Evolutionary conservation across 495 filamentous ascomycete species (phyloP).

Genomic region (Bacidia gigantensis): DNA sequence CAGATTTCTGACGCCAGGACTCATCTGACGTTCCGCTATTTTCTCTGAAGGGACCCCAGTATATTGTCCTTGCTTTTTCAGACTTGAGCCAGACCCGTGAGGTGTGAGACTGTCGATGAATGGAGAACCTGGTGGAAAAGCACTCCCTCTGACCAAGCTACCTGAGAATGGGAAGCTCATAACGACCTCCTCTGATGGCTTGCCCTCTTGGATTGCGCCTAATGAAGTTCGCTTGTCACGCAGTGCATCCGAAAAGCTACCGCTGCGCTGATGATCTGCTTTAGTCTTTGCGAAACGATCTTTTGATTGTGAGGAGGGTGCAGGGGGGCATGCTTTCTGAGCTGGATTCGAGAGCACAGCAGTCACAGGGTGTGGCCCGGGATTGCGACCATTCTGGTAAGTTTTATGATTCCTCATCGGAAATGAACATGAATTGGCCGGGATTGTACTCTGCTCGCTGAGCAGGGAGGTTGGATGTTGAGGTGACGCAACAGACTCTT

Average conservation of each 20-base stretch:
- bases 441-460: slow-evolving; percentile 42
- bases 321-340: slow-evolving; percentile 19
- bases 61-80: slow-evolving; percentile 9
- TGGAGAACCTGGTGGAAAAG: slow-evolving; percentile 61
- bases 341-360: slow-evolving; percentile 33
- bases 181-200: slow-evolving; percentile 32
- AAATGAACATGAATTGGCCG: slow-evolving; percentile 72
- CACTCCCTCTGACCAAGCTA: slow-evolving; percentile 69
- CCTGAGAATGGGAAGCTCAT: slow-evolving; percentile 59
- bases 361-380: slow-evolving; percentile 53
- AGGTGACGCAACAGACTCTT: slow-evolving; percentile 30
- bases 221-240: slow-evolving; percentile 55
- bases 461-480: slow-evolving; percentile 33
- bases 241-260: slow-evolving; percentile 76
- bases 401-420: slow-evolving; percentile 48
- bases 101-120: slow-evolving; percentile 61
- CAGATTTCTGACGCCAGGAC: slow-evolving; percentile 65
- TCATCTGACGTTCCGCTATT: slow-evolving; percentile 28
- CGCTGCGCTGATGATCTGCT: slow-evolving; percentile 54
- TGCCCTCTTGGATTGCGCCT: slow-evolving; percentile 32
- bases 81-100: slow-evolving; percentile 22
- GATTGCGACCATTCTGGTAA: slow-evolving; percentile 27
- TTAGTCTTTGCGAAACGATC: slow-evolving; percentile 23
- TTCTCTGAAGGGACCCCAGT: slow-evolving; percentile 7
- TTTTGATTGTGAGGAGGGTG: slow-evolving; percentile 15